A percentile compares a stretch with the other conserved stretches of the same genome.
phyloP scores from a whole-genome alignment of 805 yeast species.

The Yamadazyma sp. region DNA sequence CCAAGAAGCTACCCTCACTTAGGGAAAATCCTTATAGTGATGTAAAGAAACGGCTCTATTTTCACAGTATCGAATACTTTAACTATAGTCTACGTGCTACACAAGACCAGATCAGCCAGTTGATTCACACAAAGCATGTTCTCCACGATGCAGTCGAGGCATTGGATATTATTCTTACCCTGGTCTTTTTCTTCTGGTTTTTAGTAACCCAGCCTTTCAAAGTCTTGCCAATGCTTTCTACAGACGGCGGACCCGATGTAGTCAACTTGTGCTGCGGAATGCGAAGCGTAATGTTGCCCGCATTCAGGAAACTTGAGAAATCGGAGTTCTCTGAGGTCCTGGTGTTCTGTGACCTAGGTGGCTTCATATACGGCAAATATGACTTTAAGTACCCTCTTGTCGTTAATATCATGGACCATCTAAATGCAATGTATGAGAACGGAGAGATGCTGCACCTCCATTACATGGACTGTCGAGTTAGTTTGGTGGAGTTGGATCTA shows the following conservation, averaged over 20 bases:
- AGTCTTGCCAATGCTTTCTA: constrained; percentile 25
- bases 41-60: constrained; percentile 13
- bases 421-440: not conserved
- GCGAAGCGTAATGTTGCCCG: constrained; percentile 8
- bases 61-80: constrained; percentile 25
- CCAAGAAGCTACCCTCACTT: not conserved
- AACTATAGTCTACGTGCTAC: constrained; percentile 18
- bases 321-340: constrained; percentile 2
- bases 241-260: constrained; percentile 20
- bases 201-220: constrained; percentile 29
- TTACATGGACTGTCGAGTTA: not conserved
- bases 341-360: constrained; percentile 5
- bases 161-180: constrained; percentile 20
- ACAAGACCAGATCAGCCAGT: constrained; percentile 10
- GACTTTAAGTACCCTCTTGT: constrained; percentile 2
- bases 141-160: constrained; percentile 13
- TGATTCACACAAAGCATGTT: not conserved
- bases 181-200: constrained; percentile 24
- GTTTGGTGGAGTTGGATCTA: constrained; percentile 12
- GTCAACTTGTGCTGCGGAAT: constrained; percentile 22
- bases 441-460: not conserved
- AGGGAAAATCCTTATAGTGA: not conserved
- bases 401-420: not conserved
- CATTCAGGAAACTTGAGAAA: constrained; percentile 11
- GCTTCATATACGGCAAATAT: not conserved